phyloP scores from a whole-genome alignment of 2,329 filamentous ascomycete species.

The Chaetomium sp. region DNA sequence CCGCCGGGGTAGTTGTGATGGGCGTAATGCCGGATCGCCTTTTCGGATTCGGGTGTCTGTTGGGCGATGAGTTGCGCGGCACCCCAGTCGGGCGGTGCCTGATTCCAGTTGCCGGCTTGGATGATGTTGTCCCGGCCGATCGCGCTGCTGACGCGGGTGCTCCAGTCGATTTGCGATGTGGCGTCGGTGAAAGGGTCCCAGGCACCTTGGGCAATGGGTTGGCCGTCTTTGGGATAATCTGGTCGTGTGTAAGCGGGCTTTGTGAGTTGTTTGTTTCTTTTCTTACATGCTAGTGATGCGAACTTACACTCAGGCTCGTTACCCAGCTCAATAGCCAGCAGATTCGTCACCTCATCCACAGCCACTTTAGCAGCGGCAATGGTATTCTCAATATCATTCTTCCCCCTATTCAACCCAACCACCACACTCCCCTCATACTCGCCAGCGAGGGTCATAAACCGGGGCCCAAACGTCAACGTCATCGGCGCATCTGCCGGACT shows the following conservation, averaged over 20 bases:
- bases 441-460: slow-evolving; percentile 44
- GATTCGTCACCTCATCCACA: slow-evolving; percentile 38
- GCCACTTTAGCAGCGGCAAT: slow-evolving; percentile 44
- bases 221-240: slow-evolving; percentile 32
- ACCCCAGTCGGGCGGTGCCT: slow-evolving; percentile 32
- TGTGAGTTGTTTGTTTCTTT: background rate
- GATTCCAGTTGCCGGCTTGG: slow-evolving; percentile 37
- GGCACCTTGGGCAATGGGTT: slow-evolving; percentile 33
- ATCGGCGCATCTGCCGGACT: slow-evolving; percentile 41
- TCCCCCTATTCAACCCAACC: slow-evolving; percentile 47
- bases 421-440: slow-evolving; percentile 44
- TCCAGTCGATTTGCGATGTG: slow-evolving; percentile 35
- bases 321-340: slow-evolving; percentile 49
- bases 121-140: slow-evolving; percentile 31
- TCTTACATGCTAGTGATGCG: too few species aligned
- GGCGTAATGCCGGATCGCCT: slow-evolving; percentile 37
- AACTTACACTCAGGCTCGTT: slow-evolving; percentile 50
- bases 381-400: slow-evolving; percentile 48
- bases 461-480: slow-evolving; percentile 45
- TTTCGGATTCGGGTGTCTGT: slow-evolving; percentile 31
- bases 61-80: slow-evolving; percentile 34
- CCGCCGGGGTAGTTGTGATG: slow-evolving; percentile 46
- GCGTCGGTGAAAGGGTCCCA: slow-evolving; percentile 34
- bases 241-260: background rate
- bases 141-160: slow-evolving; percentile 31